phyloP scores from a whole-genome alignment of 202 grass and related monocot genomes.

The Eragrostis tef region DNA sequence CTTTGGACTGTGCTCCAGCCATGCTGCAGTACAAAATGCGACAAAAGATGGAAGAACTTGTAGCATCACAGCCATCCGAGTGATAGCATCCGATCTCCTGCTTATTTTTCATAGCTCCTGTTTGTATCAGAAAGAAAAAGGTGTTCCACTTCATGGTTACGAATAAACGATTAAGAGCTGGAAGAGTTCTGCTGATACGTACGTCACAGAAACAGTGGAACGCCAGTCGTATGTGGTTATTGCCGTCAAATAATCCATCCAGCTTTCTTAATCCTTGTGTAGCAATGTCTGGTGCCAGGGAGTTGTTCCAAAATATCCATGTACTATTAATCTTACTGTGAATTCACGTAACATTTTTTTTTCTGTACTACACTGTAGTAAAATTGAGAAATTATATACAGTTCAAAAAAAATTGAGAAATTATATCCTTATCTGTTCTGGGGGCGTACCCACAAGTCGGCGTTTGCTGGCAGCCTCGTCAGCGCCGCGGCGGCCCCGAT shows the following conservation, averaged over 20 bases:
- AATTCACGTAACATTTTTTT: neutral
- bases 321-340: neutral
- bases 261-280: neutral
- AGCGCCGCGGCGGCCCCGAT: slow-evolving; percentile 29
- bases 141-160: neutral
- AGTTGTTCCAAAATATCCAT: neutral
- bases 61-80: slow-evolving; percentile 23
- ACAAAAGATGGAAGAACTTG: slow-evolving; percentile 65
- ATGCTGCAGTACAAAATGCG: slow-evolving; percentile 99
- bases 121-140: slow-evolving; percentile 29
- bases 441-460: neutral
- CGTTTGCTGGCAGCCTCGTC: slow-evolving; percentile 30
- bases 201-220: slow-evolving; percentile 3
- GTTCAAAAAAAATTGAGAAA: too few relatives aligned
- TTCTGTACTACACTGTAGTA: too few relatives aligned
- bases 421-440: neutral
- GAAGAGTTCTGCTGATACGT: neutral
- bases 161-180: slow-evolving; percentile 16
- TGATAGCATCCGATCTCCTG: neutral
- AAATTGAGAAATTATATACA: neutral
- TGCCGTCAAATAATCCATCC: slow-evolving; percentile 17
- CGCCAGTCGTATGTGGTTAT: neutral
- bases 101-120: neutral
- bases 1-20: slow-evolving; percentile 90
- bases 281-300: neutral